Percentiles rank a stretch among this genome's conserved stretches.
Evolutionary conservation across 306 rosid genomes (phyloP).

Genomic region (Albizia julibrissin): DNA sequence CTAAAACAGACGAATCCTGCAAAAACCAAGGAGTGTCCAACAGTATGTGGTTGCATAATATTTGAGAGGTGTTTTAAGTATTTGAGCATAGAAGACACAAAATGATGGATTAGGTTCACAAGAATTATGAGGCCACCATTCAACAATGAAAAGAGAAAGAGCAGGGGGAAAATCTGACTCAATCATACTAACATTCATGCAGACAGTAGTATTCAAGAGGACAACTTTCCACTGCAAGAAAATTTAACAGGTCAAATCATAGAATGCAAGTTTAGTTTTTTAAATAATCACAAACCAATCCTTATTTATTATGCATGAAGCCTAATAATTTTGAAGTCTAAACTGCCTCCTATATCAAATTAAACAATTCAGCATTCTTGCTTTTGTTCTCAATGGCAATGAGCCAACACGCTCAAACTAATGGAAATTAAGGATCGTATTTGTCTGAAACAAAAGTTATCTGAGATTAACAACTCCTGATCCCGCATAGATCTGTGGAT

Average conservation of each 20-base stretch:
- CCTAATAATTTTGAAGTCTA: neutral
- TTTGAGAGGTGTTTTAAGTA: neutral
- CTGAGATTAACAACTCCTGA: neutral
- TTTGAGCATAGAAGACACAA: neutral
- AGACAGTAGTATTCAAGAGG: neutral
- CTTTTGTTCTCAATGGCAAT: neutral
- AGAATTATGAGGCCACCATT: neutral
- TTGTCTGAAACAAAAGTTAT: neutral
- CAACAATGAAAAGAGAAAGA: neutral
- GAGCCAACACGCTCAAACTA: neutral
- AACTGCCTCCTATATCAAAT: neutral
- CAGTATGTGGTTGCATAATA: neutral
- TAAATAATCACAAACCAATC: neutral
- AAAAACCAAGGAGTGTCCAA: neutral
- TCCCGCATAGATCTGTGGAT: neutral
- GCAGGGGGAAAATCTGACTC: neutral
- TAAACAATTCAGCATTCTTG: neutral
- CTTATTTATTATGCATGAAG: neutral
- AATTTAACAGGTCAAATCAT: neutral
- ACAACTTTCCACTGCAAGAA: neutral
- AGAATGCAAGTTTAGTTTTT: constrained; percentile 4
- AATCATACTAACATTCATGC: neutral
- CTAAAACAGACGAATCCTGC: neutral
- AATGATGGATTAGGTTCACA: neutral
- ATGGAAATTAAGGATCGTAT: neutral